A percentile compares a stretch with the other conserved stretches of the same genome.
Conservation (phyloP, 441 rosid genomes). For the Gossypium aridum region DNA sequence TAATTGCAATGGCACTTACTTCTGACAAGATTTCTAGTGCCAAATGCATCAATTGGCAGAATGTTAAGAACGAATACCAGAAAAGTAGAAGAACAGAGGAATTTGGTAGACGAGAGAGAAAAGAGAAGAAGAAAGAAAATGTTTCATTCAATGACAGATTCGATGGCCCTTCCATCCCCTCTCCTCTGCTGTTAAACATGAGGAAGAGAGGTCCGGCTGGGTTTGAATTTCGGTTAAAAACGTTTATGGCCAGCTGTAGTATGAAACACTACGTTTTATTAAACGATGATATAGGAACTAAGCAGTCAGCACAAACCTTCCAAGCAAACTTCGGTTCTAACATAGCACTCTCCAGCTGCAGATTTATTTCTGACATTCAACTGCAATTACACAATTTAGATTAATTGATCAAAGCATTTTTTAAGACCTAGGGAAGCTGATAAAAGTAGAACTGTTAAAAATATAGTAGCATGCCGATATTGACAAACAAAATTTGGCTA, state of each 20-base stretch:
- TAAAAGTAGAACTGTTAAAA: conserved; percentile 5
- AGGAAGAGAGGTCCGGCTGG: background rate
- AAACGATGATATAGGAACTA: background rate
- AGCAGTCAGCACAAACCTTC: conserved; percentile 57
- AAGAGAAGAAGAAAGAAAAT: background rate
- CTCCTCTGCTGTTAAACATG: background rate
- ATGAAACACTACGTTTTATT: background rate
- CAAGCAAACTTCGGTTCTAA: conserved; percentile 88
- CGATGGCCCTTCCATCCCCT: background rate
- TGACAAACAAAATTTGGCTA: conserved; percentile 5
- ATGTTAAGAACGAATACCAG: background rate
- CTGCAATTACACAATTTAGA: conserved; percentile 40
- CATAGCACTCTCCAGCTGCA: conserved; percentile 90
- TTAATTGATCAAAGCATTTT: conserved; percentile 11
- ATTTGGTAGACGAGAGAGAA: background rate
- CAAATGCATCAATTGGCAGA: background rate
- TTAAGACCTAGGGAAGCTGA: conserved; percentile 9
- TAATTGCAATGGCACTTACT: background rate
- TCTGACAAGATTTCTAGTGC: conserved; percentile 7
- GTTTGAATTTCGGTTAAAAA: background rate
- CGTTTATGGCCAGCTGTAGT: background rate
- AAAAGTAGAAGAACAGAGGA: background rate
- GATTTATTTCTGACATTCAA: conserved; percentile 93
- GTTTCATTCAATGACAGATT: background rate
- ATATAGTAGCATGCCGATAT: conserved; percentile 6